Percentiles rank a stretch among this genome's conserved stretches.
phyloP scores from a whole-genome alignment of 208 protist genomes.

The Vickermania ingenoplastis region DNA sequence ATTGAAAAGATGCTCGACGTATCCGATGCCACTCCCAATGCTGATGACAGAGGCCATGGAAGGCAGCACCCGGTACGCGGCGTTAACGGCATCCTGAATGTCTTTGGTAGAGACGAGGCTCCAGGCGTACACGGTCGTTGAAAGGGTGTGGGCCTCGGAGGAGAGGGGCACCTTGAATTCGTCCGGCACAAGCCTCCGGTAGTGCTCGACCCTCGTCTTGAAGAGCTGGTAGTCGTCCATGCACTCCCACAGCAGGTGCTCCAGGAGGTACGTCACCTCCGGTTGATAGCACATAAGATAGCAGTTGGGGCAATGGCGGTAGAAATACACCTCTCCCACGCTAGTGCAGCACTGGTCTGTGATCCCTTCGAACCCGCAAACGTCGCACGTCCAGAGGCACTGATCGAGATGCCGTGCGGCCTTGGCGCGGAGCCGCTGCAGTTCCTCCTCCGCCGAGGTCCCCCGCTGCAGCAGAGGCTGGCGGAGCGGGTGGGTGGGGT shows the following conservation, averaged over 20 bases:
- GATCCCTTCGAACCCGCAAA: slow-evolving; percentile 64
- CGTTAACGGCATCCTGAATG: slow-evolving; percentile 58
- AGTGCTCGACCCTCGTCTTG: slow-evolving; percentile 69
- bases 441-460: slow-evolving; percentile 31
- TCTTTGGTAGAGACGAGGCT: slow-evolving; percentile 67
- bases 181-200: slow-evolving; percentile 49
- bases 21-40: slow-evolving; percentile 73
- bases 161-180: slow-evolving; percentile 75
- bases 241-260: slow-evolving; percentile 32
- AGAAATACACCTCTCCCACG: slow-evolving; percentile 62
- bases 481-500: not conserved
- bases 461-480: slow-evolving; percentile 19
- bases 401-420: slow-evolving; percentile 23
- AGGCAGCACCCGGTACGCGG: slow-evolving; percentile 32
- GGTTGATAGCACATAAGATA: slow-evolving; percentile 78
- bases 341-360: slow-evolving; percentile 33
- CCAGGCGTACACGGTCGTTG: slow-evolving; percentile 73
- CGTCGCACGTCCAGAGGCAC: slow-evolving; percentile 56
- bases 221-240: slow-evolving; percentile 84
- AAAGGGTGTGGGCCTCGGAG: slow-evolving; percentile 77
- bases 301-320: slow-evolving; percentile 67
- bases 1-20: slow-evolving; percentile 87
- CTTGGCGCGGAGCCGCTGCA: slow-evolving; percentile 38
- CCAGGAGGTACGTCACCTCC: slow-evolving; percentile 71
- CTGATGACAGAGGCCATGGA: slow-evolving; percentile 55